A percentile compares a stretch with the other conserved stretches of the same genome.
Conservation (phyloP, 192 early-diverging fungal species). For the Coemansia sp. region DNA sequence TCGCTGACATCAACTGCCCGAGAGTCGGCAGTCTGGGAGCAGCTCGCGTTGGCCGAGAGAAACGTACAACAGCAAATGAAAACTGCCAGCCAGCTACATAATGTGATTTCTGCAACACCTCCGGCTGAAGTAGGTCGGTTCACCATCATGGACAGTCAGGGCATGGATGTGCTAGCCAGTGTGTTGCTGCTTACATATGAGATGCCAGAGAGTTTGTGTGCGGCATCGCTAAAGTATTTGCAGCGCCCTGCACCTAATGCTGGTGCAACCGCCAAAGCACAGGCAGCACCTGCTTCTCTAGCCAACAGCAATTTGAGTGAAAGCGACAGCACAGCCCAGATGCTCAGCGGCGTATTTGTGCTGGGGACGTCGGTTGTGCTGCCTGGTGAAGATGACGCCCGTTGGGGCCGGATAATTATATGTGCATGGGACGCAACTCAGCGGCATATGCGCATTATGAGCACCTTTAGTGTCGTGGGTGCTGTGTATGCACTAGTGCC, state of each 20-base stretch:
- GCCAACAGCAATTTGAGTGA: not conserved
- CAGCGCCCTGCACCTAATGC: constrained; percentile 1
- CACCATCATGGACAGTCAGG: constrained; percentile 68
- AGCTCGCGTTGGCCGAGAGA: constrained; percentile 13
- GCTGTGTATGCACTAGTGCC: constrained; percentile 60
- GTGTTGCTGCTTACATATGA: constrained; percentile 31
- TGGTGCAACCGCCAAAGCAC: not conserved
- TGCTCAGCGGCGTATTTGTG: constrained; percentile 59
- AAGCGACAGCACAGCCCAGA: not conserved
- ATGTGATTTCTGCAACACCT: constrained; percentile 5
- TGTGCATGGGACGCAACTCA: constrained; percentile 55
- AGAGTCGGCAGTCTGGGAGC: constrained; percentile 9
- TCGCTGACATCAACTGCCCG: not conserved
- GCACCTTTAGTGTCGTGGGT: constrained; percentile 57
- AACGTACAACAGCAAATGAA: constrained; percentile 7
- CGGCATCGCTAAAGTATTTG: constrained; percentile 18
- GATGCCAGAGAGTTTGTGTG: constrained; percentile 41
- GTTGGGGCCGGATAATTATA: constrained; percentile 72
- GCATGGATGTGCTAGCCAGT: constrained; percentile 58
- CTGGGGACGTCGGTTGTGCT: constrained; percentile 71
- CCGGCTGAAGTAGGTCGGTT: constrained; percentile 54
- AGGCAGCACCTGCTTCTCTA: too few relatives aligned
- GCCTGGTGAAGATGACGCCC: constrained; percentile 63
- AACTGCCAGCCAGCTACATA: not conserved
- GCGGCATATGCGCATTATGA: constrained; percentile 58